Evolutionary conservation across 148 eudicot species (phyloP).

Genomic region (Cornus florida): DNA sequence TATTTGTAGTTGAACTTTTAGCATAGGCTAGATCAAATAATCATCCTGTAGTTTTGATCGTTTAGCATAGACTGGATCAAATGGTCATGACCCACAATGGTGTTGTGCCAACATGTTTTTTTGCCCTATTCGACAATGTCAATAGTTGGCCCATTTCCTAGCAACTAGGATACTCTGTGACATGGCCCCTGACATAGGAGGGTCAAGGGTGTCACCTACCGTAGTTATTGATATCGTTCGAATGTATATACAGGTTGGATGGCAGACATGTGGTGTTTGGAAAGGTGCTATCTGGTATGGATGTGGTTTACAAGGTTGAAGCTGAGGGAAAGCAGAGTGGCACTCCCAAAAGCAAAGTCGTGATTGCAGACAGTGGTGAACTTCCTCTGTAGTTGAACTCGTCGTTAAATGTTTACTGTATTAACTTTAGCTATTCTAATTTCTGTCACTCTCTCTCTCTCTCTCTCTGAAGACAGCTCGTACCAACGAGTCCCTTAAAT

Average conservation of each 20-base stretch:
- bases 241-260: conserved; percentile 71
- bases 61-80: not conserved
- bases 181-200: not conserved
- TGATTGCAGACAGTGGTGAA: conserved; percentile 89
- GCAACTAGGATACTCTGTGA: not conserved
- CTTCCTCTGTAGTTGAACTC: conserved; percentile 58
- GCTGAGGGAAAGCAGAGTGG: conserved; percentile 94
- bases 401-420: not conserved
- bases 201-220: not conserved
- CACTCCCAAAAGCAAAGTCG: conserved; percentile 84
- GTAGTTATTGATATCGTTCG: not conserved
- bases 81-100: not conserved
- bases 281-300: conserved; percentile 98
- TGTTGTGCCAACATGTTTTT: not conserved
- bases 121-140: not conserved
- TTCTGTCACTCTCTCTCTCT: not conserved
- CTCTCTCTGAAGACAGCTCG: not conserved
- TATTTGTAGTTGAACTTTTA: too few species aligned
- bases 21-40: too few species aligned
- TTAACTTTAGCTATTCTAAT: not conserved
- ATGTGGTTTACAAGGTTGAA: conserved; percentile 94
- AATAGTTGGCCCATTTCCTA: not conserved
- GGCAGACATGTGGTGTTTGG: conserved; percentile 94
- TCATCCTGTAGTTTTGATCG: too few species aligned
- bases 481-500: not conserved